Evolutionary conservation across 306 rosid species (phyloP), one percentile per base, ranked within the genome.

Genomic region (Gillenia trifoliata): DNA sequence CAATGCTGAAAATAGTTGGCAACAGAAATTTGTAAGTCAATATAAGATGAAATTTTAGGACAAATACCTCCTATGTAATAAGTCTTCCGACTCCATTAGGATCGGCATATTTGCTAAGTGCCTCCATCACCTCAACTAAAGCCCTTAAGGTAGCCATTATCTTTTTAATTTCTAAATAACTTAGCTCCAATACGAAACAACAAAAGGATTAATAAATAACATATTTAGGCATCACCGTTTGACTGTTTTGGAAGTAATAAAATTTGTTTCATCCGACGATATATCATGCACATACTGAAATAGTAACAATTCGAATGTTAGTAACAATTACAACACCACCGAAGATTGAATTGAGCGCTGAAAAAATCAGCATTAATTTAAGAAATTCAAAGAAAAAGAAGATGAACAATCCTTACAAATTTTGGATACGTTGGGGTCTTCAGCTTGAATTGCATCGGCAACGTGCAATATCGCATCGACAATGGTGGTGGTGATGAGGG

Each of bases 61-160:
- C 65, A 63, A n/a, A 83, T 82, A 91, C 98, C 97, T 94, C 98
- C 75, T 86, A 97, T 77, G 6, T 82, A 70, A 94, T 90, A 76
- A 82, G 89, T 64, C 88, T 85, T 61, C 97, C 97, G 78, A 94
- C 91, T 67, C 94, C 91, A 36, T 34, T 71, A 34, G 97, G 95
- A 86, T 87, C 96, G 75, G 94, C 98, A 80, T 87, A 89, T 79
- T 85, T 78, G 79, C 91, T 90, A 75, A 89, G 91, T n/a, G 83
- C 91, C 83, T 94, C 94, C 96, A 93, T 87, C 78, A 91, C 98
- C n/a, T 91, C 97, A n/a, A 91, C 89, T 70, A 93, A 83, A 69
- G 97, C n/a, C 77, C 86, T 89, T 66, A 87, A 67, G 61, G 84
- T 93, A 52, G 97, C 92, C 71, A 94, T 82, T 61, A 83, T 86